Conservation (phyloP, 2,329 filamentous ascomycete genomes). For the Apiospora aurea region DNA sequence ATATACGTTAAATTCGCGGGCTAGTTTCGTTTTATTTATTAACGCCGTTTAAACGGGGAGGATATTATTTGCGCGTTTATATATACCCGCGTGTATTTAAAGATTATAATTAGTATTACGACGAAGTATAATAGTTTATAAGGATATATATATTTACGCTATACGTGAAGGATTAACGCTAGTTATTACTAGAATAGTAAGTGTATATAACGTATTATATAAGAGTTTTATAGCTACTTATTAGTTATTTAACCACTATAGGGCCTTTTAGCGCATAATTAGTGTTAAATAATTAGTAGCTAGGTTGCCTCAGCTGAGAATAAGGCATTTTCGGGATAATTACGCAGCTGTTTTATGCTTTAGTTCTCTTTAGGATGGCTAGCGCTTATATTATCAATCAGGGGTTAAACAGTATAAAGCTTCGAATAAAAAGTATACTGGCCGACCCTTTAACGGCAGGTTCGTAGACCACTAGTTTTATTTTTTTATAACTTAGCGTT, state of each 20-base stretch:
- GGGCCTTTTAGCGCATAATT: not conserved
- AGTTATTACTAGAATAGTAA: not conserved
- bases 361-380: not conserved
- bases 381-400: slow-evolving; percentile 7
- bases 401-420: not conserved
- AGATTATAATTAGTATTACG: not conserved
- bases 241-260: not conserved
- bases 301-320: slow-evolving; percentile 8
- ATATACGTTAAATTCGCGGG: not conserved
- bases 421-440: slow-evolving; percentile 1
- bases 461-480: not conserved
- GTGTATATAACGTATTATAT: not conserved
- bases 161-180: not conserved
- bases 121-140: not conserved
- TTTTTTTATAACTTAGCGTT: not conserved
- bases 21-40: not conserved
- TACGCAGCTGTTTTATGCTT: not conserved
- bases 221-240: slow-evolving; percentile 2
- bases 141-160: not conserved
- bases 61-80: not conserved
- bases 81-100: not conserved
- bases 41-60: not conserved
- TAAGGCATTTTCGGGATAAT: not conserved
- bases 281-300: slow-evolving; percentile 1
- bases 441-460: slow-evolving; percentile 7